Percentiles rank a stretch among this genome's conserved stretches.
Evolutionary conservation across 2,329 filamentous ascomycete genomes (phyloP).

Genomic region (Metarhizium guizhouense): DNA sequence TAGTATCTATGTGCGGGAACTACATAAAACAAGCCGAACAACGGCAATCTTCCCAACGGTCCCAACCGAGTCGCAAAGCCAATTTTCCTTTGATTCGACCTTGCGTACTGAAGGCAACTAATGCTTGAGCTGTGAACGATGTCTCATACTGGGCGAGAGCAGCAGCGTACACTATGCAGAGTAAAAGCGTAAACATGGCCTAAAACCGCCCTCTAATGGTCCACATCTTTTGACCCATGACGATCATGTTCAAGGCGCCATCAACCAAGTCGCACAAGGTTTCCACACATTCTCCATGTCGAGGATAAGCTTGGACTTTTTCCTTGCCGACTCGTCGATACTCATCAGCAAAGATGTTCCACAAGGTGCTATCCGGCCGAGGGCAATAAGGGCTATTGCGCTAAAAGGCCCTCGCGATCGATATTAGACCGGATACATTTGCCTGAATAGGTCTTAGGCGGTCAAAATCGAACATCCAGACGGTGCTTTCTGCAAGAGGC

Average conservation of each 20-base stretch:
- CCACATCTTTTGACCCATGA: slow-evolving; percentile 3
- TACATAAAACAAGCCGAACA: too few relatives aligned
- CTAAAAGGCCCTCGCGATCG: slow-evolving; percentile 34
- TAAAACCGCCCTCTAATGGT: slow-evolving; percentile 4
- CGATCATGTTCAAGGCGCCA: slow-evolving; percentile 1
- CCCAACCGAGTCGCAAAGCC: too few relatives aligned
- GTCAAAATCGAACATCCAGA: slow-evolving; percentile 43
- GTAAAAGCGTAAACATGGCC: too few relatives aligned
- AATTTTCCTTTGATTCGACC: too few relatives aligned
- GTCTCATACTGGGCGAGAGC: too few relatives aligned
- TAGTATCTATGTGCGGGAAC: too few relatives aligned
- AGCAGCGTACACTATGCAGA: too few relatives aligned
- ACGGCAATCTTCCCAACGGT: too few relatives aligned
- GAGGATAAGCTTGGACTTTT: not conserved
- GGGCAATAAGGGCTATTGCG: slow-evolving; percentile 45
- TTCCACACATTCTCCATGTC: slow-evolving; percentile 3
- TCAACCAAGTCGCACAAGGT: slow-evolving; percentile 1
- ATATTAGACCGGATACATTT: slow-evolving; percentile 28
- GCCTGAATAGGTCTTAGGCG: slow-evolving; percentile 24
- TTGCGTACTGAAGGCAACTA: too few relatives aligned
- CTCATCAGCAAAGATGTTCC: slow-evolving; percentile 2
- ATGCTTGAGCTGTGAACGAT: too few relatives aligned
- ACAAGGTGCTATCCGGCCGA: slow-evolving; percentile 19
- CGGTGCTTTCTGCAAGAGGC: slow-evolving; percentile 21
- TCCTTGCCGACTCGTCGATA: slow-evolving; percentile 2